Percentiles rank a stretch among this genome's conserved stretches.
Evolutionary conservation across 1,139 yeast species (phyloP).

Genomic region (Candida frijolesensis): DNA sequence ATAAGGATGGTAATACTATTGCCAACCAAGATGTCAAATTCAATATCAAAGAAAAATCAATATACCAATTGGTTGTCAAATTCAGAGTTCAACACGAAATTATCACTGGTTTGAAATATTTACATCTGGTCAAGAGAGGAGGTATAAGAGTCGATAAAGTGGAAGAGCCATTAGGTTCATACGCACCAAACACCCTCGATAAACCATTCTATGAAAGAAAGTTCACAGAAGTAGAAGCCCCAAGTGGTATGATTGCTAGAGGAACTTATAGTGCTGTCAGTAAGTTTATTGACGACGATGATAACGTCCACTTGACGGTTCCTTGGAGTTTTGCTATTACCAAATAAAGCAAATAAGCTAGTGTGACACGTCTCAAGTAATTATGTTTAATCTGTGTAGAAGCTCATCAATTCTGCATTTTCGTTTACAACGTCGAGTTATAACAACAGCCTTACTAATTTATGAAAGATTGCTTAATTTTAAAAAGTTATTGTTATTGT

Average conservation of each 20-base stretch:
- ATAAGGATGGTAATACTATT: conserved; percentile 47
- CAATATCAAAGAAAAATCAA: conserved; percentile 75
- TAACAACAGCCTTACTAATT: too few species aligned
- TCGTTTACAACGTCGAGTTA: not conserved
- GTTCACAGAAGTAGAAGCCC: conserved; percentile 89
- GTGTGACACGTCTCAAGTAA: not conserved
- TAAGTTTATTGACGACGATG: conserved; percentile 88
- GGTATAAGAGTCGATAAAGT: conserved; percentile 86
- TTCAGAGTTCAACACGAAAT: conserved; percentile 91
- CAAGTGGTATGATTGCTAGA: conserved; percentile 85
- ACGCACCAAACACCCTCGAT: conserved; percentile 84
- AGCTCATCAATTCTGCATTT: not conserved
- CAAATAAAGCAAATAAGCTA: conserved; percentile 33
- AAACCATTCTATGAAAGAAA: conserved; percentile 80
- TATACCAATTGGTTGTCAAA: conserved; percentile 71
- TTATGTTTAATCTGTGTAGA: not conserved
- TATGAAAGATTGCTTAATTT: too few species aligned
- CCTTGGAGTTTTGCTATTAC: conserved; percentile 88
- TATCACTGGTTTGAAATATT: conserved; percentile 85
- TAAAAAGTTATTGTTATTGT: too few species aligned
- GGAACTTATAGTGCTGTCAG: conserved; percentile 82
- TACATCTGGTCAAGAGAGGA: conserved; percentile 81
- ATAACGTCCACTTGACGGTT: conserved; percentile 67
- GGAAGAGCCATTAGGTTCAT: conserved; percentile 88
- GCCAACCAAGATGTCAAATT: conserved; percentile 58